phyloP scores from a whole-genome alignment of 345 rosid genomes.

The Adansonia digitata region DNA sequence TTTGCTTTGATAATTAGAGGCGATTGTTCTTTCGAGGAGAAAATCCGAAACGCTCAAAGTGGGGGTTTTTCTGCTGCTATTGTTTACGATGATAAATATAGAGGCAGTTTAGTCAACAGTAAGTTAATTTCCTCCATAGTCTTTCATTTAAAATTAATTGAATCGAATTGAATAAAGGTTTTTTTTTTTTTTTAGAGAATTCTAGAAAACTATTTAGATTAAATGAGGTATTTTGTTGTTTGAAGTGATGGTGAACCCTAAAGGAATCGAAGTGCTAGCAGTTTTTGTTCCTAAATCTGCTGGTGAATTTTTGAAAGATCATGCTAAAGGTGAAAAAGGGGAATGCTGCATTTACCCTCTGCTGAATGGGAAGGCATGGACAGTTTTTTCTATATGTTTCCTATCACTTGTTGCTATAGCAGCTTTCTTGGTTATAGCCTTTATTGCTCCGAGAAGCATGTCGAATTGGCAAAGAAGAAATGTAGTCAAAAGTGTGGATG shows the following conservation, averaged over 20 bases:
- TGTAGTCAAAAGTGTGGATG: constrained; percentile 29
- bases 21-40: constrained; percentile 58
- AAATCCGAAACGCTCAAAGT: constrained; percentile 48
- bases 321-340: constrained; percentile 36
- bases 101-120: constrained; percentile 57
- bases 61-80: constrained; percentile 54
- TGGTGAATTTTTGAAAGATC: constrained; percentile 42
- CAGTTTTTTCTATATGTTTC: constrained; percentile 51
- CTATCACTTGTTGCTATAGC: constrained; percentile 44
- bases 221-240: neutral
- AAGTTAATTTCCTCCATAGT: constrained; percentile 18
- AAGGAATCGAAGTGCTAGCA: constrained; percentile 43
- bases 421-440: constrained; percentile 40
- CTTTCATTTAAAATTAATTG: neutral
- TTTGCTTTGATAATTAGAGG: constrained; percentile 60
- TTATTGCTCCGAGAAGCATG: constrained; percentile 47
- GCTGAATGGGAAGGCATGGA: constrained; percentile 42
- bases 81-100: constrained; percentile 46
- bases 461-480: constrained; percentile 35
- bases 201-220: neutral
- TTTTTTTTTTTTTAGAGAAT: neutral
- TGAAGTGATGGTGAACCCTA: constrained; percentile 61
- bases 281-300: constrained; percentile 54
- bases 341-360: constrained; percentile 62
- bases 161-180: neutral